These are phyloP conservation scores for Malassezia pachydermatis DNA, from an alignment of 1,284 basidiomycete genomes.

Conservation along the genomic window DNA sequence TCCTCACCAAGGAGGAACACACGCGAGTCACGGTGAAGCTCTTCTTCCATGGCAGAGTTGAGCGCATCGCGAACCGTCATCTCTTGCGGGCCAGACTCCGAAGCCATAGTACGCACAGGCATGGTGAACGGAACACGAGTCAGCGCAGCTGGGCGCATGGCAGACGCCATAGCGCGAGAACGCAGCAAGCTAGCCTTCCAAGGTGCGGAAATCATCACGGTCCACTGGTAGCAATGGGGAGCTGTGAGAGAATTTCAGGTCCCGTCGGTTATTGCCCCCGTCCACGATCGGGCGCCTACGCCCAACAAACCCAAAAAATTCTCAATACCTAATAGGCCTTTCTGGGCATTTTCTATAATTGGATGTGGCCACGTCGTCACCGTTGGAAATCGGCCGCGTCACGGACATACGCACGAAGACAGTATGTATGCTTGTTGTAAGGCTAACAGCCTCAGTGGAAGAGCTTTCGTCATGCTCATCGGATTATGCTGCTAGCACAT, in stretches of 20 bases:
- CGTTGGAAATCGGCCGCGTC: too few species aligned
- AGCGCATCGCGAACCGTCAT: slow-evolving; percentile 98
- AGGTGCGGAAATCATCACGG: not conserved
- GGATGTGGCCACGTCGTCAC: not conserved
- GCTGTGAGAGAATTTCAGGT: too few species aligned
- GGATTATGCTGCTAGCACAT: slow-evolving; percentile 66
- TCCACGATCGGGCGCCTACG: slow-evolving; percentile 1
- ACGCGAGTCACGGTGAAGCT: slow-evolving; percentile 89
- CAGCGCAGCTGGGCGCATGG: not conserved
- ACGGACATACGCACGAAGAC: not conserved
- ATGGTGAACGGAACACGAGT: not conserved
- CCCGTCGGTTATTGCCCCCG: too few species aligned
- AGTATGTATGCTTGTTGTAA: not conserved
- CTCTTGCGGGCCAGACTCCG: slow-evolving; percentile 51
- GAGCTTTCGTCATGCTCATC: slow-evolving; percentile 76
- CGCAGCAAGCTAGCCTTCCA: not conserved
- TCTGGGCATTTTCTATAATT: not conserved
- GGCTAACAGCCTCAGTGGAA: slow-evolving; percentile 56
- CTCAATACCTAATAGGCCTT: not conserved
- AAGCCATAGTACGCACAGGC: slow-evolving; percentile 13
- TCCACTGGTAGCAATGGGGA: not conserved
- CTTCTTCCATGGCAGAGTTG: slow-evolving; percentile 97
- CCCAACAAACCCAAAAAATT: not conserved
- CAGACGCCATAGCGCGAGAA: not conserved
- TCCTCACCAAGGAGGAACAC: slow-evolving; percentile 97